Conservation (phyloP, 495 filamentous ascomycete species). For the Immersiella caudata region DNA sequence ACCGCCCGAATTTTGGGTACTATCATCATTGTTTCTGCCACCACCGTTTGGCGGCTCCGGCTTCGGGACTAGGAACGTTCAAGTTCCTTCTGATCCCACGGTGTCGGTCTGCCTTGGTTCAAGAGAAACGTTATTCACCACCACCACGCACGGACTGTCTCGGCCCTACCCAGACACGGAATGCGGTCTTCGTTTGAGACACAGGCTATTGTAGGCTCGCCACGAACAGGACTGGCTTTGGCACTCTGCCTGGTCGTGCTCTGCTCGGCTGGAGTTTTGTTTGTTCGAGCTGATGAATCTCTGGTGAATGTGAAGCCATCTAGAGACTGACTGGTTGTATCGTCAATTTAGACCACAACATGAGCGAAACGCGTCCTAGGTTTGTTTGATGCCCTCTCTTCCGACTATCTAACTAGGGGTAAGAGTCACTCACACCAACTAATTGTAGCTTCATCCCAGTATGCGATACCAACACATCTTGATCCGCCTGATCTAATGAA, state of each 20-base stretch:
- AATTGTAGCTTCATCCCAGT: too few relatives aligned
- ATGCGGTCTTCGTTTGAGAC: not conserved
- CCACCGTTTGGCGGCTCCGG: not conserved
- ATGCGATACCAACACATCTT: not conserved
- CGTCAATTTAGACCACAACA: too few relatives aligned
- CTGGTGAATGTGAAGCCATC: too few relatives aligned
- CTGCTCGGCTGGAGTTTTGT: too few relatives aligned
- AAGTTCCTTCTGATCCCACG: not conserved
- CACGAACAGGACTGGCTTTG: not conserved
- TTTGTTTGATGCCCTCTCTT: too few relatives aligned
- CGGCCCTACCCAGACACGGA: conserved; percentile 12
- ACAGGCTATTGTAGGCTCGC: not conserved
- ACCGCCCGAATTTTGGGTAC: too few relatives aligned
- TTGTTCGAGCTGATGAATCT: too few relatives aligned
- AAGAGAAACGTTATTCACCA: not conserved
- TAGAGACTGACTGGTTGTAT: too few relatives aligned
- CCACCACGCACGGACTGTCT: not conserved
- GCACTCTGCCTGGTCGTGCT: not conserved
- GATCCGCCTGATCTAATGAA: not conserved
- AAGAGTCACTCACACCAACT: not conserved
- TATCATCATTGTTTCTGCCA: too few relatives aligned
- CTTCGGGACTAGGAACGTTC: too few relatives aligned
- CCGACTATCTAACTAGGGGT: not conserved
- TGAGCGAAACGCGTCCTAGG: too few relatives aligned
- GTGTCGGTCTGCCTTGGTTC: not conserved